Percentiles rank a stretch among this genome's conserved stretches.
phyloP scores from a whole-genome alignment of 768 basidiomycete genomes.

The Amanita muscaria region DNA sequence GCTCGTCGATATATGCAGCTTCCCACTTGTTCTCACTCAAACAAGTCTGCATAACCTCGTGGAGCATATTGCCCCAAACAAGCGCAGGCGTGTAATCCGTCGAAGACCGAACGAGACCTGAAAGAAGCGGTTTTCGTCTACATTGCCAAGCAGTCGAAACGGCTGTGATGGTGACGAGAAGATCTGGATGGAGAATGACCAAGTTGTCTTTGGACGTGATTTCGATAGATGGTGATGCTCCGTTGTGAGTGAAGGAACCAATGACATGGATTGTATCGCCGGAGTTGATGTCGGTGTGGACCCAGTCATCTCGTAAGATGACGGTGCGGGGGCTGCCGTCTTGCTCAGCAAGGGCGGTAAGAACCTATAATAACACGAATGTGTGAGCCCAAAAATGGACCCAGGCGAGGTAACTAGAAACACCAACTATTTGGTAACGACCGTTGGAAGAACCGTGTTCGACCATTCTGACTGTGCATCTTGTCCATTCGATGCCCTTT shows the following conservation, averaged over 20 bases:
- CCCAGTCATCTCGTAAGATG: conserved; percentile 74
- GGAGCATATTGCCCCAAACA: conserved; percentile 90
- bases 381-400: background rate
- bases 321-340: conserved; percentile 36
- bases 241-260: conserved; percentile 30
- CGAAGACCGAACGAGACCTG: conserved; percentile 46
- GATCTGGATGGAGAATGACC: conserved; percentile 54
- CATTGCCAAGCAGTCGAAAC: conserved; percentile 81
- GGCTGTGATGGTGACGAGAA: conserved; percentile 84
- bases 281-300: conserved; percentile 45
- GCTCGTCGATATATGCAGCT: conserved; percentile 46
- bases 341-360: conserved; percentile 40
- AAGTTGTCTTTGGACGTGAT: conserved; percentile 13
- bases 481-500: conserved; percentile 26
- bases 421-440: conserved; percentile 34
- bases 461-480: conserved; percentile 49
- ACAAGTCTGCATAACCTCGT: conserved; percentile 84
- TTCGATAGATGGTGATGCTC: conserved; percentile 34
- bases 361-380: conserved; percentile 25
- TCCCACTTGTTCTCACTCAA: conserved; percentile 57
- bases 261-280: conserved; percentile 80
- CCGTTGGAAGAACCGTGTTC: conserved; percentile 22
- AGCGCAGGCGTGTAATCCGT: conserved; percentile 58
- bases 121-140: conserved; percentile 78
- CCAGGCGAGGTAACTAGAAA: background rate